Percentiles rank a stretch among this genome's conserved stretches.
These are phyloP conservation scores for Flaveria brownii DNA, from an alignment of 129 eudicot genomes.

Conservation along the genomic window DNA sequence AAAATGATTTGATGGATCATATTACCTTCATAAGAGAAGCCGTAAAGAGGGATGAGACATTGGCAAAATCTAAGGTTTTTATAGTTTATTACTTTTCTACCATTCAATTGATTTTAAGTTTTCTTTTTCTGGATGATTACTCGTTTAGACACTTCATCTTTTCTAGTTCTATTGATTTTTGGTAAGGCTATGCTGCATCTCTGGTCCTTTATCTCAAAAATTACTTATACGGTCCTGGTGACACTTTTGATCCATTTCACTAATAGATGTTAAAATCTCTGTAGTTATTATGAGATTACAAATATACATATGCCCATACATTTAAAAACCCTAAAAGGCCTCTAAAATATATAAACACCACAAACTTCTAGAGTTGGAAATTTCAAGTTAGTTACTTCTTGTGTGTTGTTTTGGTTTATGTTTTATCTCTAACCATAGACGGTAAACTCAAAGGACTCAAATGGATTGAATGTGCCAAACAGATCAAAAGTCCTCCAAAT, in stretches of 20 bases:
- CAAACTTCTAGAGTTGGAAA: not conserved
- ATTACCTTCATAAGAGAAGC: constrained; percentile 48
- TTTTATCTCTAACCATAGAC: not conserved
- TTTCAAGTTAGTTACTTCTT: not conserved
- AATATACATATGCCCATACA: not conserved
- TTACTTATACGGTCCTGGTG: not conserved
- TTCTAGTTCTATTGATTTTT: not conserved
- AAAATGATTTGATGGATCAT: constrained; percentile 61
- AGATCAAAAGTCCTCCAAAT: not conserved
- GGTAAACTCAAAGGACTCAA: not conserved
- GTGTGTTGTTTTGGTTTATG: not conserved
- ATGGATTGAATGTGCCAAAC: not conserved
- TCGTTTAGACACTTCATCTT: not conserved
- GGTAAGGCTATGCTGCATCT: not conserved
- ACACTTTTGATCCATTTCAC: not conserved
- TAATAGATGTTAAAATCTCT: not conserved
- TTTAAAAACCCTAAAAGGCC: not conserved
- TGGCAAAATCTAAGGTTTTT: constrained; percentile 64
- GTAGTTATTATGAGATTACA: not conserved
- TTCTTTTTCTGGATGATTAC: not conserved
- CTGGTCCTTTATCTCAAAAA: not conserved
- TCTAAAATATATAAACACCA: not conserved
- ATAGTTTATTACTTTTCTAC: not conserved
- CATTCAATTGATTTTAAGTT: not conserved
- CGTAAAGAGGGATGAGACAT: constrained; percentile 50